phyloP scores from a whole-genome alignment of 345 rosid genomes.

The Gossypium bickii region DNA sequence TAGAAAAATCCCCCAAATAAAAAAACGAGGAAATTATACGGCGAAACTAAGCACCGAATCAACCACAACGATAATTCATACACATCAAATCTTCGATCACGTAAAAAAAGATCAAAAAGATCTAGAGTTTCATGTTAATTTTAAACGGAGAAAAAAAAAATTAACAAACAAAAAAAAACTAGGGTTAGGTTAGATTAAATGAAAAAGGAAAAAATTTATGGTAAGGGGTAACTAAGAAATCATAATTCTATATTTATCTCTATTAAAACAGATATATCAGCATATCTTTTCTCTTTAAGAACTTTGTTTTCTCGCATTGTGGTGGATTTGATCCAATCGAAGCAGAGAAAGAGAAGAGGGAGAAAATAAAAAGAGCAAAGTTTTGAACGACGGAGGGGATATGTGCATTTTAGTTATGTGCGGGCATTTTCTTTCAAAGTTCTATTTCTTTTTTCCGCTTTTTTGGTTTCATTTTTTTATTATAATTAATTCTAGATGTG shows the following conservation, averaged over 20 bases:
- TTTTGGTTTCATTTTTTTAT: background rate
- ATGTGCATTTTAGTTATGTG: background rate
- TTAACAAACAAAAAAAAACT: background rate
- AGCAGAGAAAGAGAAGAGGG: background rate
- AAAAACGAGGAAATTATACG: background rate
- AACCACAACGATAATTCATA: slow-evolving; percentile 4
- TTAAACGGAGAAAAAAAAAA: background rate
- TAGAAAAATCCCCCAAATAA: slow-evolving; percentile 4
- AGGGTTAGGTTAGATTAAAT: slow-evolving; percentile 11
- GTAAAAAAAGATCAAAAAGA: background rate
- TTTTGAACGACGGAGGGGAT: background rate
- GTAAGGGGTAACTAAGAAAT: background rate
- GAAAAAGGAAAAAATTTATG: background rate
- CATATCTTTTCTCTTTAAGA: background rate
- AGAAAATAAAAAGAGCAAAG: background rate
- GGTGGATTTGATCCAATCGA: background rate
- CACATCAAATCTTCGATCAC: slow-evolving; percentile 10
- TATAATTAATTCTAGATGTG: background rate
- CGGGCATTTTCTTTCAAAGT: background rate
- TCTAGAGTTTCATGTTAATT: background rate
- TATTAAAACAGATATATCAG: background rate
- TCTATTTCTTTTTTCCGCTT: background rate
- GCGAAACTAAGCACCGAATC: background rate
- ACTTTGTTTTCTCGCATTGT: background rate
- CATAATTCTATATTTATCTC: background rate